Base-by-base conservation (phyloP, 805 yeast species). In the Nakazawaea ambrosiae region DNA sequence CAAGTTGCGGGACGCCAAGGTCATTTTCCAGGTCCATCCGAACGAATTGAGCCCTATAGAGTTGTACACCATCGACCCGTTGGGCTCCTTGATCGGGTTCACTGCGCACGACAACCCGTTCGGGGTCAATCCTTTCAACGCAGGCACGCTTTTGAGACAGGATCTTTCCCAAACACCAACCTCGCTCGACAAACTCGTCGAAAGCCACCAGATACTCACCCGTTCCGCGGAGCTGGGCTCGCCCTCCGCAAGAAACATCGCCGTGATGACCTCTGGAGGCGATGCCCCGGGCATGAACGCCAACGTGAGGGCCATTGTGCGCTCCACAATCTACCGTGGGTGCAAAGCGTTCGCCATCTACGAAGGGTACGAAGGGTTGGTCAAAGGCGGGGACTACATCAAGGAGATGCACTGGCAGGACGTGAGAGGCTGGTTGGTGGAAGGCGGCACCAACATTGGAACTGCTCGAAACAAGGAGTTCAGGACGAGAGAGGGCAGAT, bases 251-350 rank as follows among this genome's bases (percentile, higher is more conserved):
- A 51, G 77, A 60, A 75, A 78, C 48, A 85, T 92, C 46, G 98
- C 95, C 4, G 92, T 92, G 35, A 88, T 92, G 90, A 92, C 97
- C 5, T 86, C 96, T 1, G 98, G 98, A 50, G 98, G 99, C 61
- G 99, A 92, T 57, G 84, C 97, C 37, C 98, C 94, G 22, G 99
- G 99, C 52, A 92, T 92, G 98, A 87, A 88, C 61, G 90, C 97
- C 4, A 85, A 81, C 20, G 98, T 92, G 6, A 73, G 98, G 45
- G 95, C 97, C 1, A 95, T 92, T 42, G 96, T 90, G 7, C 75
- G 98, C 50, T 77, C 96, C 2, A 96, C 95, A 45, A 86, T 92
- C 46, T 75, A 68, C 65, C 70, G 78, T 41, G 89, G 83, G 14
- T 92, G 97, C 65, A 94, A 88, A 45, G 90, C 88, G 22, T 92